phyloP scores from a whole-genome alignment of 2,329 filamentous ascomycete species.

The Sclerotiophoma versabilis region DNA sequence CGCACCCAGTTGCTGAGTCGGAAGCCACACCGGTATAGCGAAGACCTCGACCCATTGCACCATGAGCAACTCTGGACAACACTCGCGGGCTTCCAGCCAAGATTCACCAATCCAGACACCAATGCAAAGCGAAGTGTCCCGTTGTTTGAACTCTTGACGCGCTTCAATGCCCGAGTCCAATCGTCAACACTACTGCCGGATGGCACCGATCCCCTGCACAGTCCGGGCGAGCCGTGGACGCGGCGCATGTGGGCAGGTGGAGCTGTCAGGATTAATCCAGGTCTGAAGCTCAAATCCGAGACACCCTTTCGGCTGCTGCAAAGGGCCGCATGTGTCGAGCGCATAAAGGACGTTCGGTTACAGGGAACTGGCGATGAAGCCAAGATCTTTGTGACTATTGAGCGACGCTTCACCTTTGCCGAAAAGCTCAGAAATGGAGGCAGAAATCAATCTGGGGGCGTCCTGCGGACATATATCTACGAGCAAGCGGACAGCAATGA shows the following conservation, averaged over 20 bases:
- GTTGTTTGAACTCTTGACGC: constrained; percentile 78
- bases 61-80: constrained; percentile 65
- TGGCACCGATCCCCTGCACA: constrained; percentile 83
- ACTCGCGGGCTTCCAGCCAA: constrained; percentile 15
- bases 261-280: constrained; percentile 61
- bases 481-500: constrained; percentile 15
- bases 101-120: background rate
- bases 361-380: constrained; percentile 57
- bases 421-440: too few species aligned
- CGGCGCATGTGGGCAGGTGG: constrained; percentile 92
- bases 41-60: constrained; percentile 65
- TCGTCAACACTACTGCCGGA: constrained; percentile 73
- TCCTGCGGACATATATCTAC: background rate
- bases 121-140: constrained; percentile 2
- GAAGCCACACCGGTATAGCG: constrained; percentile 58
- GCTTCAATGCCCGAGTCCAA: constrained; percentile 77
- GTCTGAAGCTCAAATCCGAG: constrained; percentile 9
- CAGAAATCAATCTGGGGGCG: background rate
- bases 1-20: constrained; percentile 55
- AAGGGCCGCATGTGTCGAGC: constrained; percentile 49
- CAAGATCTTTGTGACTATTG: constrained; percentile 68
- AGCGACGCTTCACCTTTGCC: constrained; percentile 56
- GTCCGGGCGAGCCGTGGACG: constrained; percentile 73
- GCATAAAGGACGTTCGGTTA: constrained; percentile 56
- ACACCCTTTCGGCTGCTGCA: constrained; percentile 18